Conservation (phyloP, 192 early-diverging fungal species). For the Obelidium mucronatum region DNA sequence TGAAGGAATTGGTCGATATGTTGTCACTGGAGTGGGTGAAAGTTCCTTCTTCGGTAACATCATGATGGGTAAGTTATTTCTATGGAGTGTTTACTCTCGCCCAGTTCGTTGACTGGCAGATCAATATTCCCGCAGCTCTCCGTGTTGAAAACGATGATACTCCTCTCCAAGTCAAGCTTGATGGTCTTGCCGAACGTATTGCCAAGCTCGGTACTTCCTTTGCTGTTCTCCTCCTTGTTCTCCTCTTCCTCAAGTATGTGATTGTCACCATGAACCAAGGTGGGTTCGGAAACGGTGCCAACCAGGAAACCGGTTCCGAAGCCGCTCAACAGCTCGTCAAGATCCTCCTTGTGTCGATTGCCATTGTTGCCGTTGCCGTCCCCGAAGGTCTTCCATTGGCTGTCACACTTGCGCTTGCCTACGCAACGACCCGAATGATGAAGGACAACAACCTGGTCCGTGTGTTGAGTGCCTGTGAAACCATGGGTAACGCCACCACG, state of each 20-base stretch:
- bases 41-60: slow-evolving; percentile 90
- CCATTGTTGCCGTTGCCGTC: slow-evolving; percentile 96
- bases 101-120: slow-evolving; percentile 88
- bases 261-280: slow-evolving; percentile 40
- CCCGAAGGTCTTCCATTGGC: slow-evolving; percentile 98
- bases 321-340: slow-evolving; percentile 37
- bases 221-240: slow-evolving; percentile 85
- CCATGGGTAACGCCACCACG: slow-evolving; percentile 97
- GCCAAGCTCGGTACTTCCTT: slow-evolving; percentile 92
- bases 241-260: slow-evolving; percentile 87
- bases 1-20: slow-evolving; percentile 87
- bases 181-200: slow-evolving; percentile 89
- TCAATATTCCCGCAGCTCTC: slow-evolving; percentile 74
- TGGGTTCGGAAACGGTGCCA: slow-evolving; percentile 21
- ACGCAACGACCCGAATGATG: slow-evolving; percentile 93
- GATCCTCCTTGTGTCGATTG: slow-evolving; percentile 90
- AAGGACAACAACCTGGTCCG: slow-evolving; percentile 98
- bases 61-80: slow-evolving; percentile 70
- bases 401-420: slow-evolving; percentile 93
- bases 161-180: slow-evolving; percentile 93
- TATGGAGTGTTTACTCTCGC: too few relatives aligned
- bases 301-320: slow-evolving; percentile 32
- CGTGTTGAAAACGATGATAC: slow-evolving; percentile 86
- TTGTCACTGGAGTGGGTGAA: slow-evolving; percentile 84
- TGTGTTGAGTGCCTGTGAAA: slow-evolving; percentile 95